phyloP scores from a whole-genome alignment of 768 basidiomycete genomes.

The Tylopilus vinaceipallidus region DNA sequence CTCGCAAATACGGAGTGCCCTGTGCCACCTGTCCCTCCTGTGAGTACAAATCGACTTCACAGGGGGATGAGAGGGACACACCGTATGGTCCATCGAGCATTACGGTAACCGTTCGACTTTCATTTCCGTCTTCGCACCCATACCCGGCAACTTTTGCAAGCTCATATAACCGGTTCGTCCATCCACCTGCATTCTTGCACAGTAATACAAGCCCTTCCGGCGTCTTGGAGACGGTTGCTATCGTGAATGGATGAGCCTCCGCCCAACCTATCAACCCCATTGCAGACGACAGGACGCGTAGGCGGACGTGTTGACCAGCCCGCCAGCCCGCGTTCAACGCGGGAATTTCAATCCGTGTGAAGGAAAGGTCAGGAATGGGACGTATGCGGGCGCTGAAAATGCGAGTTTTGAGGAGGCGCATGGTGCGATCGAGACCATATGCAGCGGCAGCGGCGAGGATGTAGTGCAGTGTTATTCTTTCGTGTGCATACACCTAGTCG shows the following conservation, averaged over 20 bases:
- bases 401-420: constrained; percentile 48
- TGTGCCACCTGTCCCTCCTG: constrained; percentile 35
- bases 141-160: constrained; percentile 37
- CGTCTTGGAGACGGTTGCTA: constrained; percentile 42
- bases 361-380: constrained; percentile 43
- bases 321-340: constrained; percentile 51
- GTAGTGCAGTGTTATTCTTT: constrained; percentile 37
- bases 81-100: constrained; percentile 58
- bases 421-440: constrained; percentile 45
- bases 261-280: constrained; percentile 40
- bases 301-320: constrained; percentile 58
- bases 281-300: constrained; percentile 42
- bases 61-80: constrained; percentile 6
- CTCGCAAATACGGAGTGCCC: constrained; percentile 46
- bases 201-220: constrained; percentile 48
- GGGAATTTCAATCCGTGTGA: constrained; percentile 48
- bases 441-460: constrained; percentile 37
- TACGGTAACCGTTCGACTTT: constrained; percentile 34
- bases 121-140: constrained; percentile 28
- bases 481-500: constrained; percentile 27
- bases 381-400: constrained; percentile 42
- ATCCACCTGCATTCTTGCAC: constrained; percentile 49
- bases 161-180: constrained; percentile 45
- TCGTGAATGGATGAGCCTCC: constrained; percentile 54
- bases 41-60: not conserved